These are phyloP conservation scores for Hibiscus mutabilis DNA, from an alignment of 345 rosid species.

Conservation along the genomic window DNA sequence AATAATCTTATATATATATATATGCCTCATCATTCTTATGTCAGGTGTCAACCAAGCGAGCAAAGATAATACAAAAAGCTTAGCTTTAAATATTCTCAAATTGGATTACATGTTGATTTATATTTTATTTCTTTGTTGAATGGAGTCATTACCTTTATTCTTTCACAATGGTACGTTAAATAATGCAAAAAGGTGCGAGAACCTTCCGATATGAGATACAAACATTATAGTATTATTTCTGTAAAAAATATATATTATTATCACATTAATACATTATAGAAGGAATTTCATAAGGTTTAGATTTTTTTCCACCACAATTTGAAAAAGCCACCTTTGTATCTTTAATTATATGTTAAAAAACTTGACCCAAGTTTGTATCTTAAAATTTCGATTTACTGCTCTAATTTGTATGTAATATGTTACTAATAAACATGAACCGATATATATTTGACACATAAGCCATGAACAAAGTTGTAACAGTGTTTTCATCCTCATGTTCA, in stretches of 20 bases:
- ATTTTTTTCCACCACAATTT: not conserved
- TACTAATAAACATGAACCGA: not conserved
- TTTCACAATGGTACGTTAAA: not conserved
- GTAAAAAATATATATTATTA: no score
- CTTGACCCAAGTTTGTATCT: not conserved
- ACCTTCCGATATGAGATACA: not conserved
- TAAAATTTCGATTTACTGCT: no score
- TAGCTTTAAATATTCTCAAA: not conserved
- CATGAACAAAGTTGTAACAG: not conserved
- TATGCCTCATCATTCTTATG: not conserved
- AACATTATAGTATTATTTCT: no score
- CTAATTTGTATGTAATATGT: not conserved
- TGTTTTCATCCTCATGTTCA: constrained; percentile 3
- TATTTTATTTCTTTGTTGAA: not conserved
- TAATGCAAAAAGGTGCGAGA: not conserved
- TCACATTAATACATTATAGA: not conserved
- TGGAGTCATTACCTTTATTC: not conserved
- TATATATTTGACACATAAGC: not conserved
- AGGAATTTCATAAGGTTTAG: not conserved
- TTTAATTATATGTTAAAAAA: no score
- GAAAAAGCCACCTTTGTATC: not conserved
- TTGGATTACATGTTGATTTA: not conserved
- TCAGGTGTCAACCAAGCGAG: not conserved
- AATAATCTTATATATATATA: not conserved
- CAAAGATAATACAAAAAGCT: not conserved